These are phyloP conservation scores for Acacia concinna DNA, from an alignment of 331 rosid genomes.

Conservation along the genomic window DNA sequence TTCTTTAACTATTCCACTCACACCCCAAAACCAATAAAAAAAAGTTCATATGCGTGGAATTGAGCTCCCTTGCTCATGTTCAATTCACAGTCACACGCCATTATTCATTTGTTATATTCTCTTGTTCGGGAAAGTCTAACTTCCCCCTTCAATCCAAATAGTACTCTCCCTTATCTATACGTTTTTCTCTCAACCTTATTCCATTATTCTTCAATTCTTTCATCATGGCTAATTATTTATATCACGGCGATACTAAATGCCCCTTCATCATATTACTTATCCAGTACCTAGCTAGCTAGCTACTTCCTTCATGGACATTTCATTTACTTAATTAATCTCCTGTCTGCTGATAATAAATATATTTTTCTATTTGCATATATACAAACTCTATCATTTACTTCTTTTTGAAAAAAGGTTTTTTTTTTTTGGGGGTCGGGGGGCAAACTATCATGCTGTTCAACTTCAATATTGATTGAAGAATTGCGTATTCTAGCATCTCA, in stretches of 20 bases:
- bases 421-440: no score
- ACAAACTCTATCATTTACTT: background rate
- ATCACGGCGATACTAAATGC: background rate
- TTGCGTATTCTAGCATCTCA: background rate
- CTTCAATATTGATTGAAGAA: background rate
- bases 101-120: conserved; percentile 35
- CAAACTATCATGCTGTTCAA: background rate
- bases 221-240: conserved; percentile 16
- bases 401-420: background rate
- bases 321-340: background rate
- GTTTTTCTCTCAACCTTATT: conserved; percentile 9
- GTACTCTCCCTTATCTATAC: conserved; percentile 1
- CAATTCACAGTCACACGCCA: background rate
- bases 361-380: background rate
- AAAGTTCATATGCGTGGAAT: conserved; percentile 16
- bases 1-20: background rate
- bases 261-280: background rate
- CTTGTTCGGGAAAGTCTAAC: conserved; percentile 40
- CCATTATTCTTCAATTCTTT: background rate
- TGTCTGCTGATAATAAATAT: background rate
- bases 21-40: background rate
- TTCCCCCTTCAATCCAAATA: conserved; percentile 5
- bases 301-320: background rate
- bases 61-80: background rate
- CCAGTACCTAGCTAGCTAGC: background rate